phyloP scores from a whole-genome alignment of 495 filamentous ascomycete genomes.

The Podospora pseudoanserina region DNA sequence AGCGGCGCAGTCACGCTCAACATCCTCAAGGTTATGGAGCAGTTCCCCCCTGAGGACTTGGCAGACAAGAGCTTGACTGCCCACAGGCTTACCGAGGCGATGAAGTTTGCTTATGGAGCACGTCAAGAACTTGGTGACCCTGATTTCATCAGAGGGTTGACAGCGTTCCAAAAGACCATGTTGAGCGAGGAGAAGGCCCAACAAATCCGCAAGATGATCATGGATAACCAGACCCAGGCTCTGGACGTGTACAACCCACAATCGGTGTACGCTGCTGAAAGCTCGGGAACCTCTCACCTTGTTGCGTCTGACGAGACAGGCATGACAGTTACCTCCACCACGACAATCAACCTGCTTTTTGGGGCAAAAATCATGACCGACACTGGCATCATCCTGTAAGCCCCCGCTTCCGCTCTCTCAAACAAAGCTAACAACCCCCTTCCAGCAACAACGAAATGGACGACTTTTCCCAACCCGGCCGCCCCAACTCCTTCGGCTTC shows the following conservation, averaged over 20 bases:
- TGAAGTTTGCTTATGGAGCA: slow-evolving; percentile 81
- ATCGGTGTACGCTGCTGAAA: slow-evolving; percentile 34
- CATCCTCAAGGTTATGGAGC: slow-evolving; percentile 73
- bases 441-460: slow-evolving; percentile 82
- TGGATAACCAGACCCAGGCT: slow-evolving; percentile 63
- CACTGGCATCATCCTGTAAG: slow-evolving; percentile 61
- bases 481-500: slow-evolving; percentile 76
- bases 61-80: slow-evolving; percentile 49
- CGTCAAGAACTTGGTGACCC: slow-evolving; percentile 73
- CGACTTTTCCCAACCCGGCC: slow-evolving; percentile 77
- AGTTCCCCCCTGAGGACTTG: slow-evolving; percentile 51
- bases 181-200: slow-evolving; percentile 55
- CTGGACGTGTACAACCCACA: slow-evolving; percentile 66
- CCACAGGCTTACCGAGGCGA: slow-evolving; percentile 80
- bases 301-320: slow-evolving; percentile 65
- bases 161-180: slow-evolving; percentile 51
- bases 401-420: background rate
- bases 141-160: slow-evolving; percentile 58
- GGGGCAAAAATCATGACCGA: slow-evolving; percentile 73
- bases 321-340: slow-evolving; percentile 68
- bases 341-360: slow-evolving; percentile 83
- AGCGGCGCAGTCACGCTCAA: slow-evolving; percentile 69
- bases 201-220: slow-evolving; percentile 62
- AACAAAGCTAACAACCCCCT: background rate
- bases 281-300: slow-evolving; percentile 73